A percentile compares a stretch with the other conserved stretches of the same genome.
Conservation (phyloP, 2,329 filamentous ascomycete species). For the Neocucurbitaria cava region DNA sequence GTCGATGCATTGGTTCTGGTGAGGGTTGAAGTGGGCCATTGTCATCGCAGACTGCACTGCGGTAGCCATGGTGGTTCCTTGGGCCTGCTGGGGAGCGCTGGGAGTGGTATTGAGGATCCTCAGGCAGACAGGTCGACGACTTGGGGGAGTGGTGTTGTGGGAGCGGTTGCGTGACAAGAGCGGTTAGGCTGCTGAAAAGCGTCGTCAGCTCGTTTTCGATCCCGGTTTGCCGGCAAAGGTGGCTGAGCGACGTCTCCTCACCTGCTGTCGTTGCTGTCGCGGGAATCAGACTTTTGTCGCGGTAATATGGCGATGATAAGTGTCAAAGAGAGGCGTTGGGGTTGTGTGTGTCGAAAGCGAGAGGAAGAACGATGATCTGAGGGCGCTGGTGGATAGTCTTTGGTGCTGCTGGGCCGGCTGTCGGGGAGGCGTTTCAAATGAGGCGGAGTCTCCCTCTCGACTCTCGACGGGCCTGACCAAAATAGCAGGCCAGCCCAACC, state of each 20-base stretch:
- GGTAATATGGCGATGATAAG: background rate
- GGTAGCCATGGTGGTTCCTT: slow-evolving; percentile 42
- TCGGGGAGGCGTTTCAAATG: slow-evolving; percentile 29
- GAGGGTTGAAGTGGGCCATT: slow-evolving; percentile 44
- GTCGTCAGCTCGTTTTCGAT: slow-evolving; percentile 46
- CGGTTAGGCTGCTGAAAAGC: slow-evolving; percentile 44
- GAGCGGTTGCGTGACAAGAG: slow-evolving; percentile 24
- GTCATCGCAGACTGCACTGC: slow-evolving; percentile 45
- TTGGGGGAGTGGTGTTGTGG: slow-evolving; percentile 30
- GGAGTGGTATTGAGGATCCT: slow-evolving; percentile 25
- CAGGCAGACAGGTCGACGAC: slow-evolving; percentile 35
- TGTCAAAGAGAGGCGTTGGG: background rate
- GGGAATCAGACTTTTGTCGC: background rate
- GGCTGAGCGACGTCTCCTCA: slow-evolving; percentile 31
- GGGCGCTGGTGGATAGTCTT: slow-evolving; percentile 15
- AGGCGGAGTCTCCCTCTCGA: slow-evolving; percentile 18
- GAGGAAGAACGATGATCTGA: slow-evolving; percentile 6
- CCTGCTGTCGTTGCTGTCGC: background rate
- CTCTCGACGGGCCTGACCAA: slow-evolving; percentile 9
- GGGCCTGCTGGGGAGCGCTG: slow-evolving; percentile 18
- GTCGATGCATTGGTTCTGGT: slow-evolving; percentile 48
- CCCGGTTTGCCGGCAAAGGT: slow-evolving; percentile 39
- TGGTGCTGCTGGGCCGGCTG: slow-evolving; percentile 35
- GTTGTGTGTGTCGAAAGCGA: slow-evolving; percentile 10
- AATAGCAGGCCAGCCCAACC: slow-evolving; percentile 18